phyloP scores from a whole-genome alignment of 495 filamentous ascomycete species.

The Neurospora sp. region DNA sequence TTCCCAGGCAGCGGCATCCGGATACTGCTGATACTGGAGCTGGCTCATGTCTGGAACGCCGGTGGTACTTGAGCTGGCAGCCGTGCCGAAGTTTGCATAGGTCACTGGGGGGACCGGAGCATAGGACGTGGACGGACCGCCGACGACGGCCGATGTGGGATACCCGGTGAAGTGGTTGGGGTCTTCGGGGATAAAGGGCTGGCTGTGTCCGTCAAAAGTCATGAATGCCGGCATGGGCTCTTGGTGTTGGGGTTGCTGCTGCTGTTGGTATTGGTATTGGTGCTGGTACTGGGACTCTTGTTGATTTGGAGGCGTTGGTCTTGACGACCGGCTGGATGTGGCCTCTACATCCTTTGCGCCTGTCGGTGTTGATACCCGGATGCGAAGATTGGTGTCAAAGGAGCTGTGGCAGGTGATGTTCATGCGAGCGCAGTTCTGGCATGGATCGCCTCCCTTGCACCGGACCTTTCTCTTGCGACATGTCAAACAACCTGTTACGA shows the following conservation, averaged over 20 bases:
- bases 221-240: background rate
- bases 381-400: slow-evolving; percentile 26
- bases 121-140: background rate
- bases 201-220: background rate
- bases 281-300: background rate
- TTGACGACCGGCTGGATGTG: slow-evolving; percentile 3
- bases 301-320: background rate
- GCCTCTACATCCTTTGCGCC: slow-evolving; percentile 17
- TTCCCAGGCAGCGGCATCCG: background rate
- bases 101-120: background rate
- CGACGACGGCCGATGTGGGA: background rate
- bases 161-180: slow-evolving; percentile 3
- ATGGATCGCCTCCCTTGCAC: slow-evolving; percentile 24
- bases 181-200: slow-evolving; percentile 5
- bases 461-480: slow-evolving; percentile 30
- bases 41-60: background rate
- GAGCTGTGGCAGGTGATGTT: slow-evolving; percentile 26
- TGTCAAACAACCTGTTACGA: slow-evolving; percentile 22
- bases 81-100: background rate
- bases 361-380: slow-evolving; percentile 19
- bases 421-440: slow-evolving; percentile 25
- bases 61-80: background rate
- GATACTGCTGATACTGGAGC: background rate
- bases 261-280: background rate
- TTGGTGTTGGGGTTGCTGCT: background rate